phyloP scores from a whole-genome alignment of 139 green algal genomes.

The Monoraphidium neglectum region DNA sequence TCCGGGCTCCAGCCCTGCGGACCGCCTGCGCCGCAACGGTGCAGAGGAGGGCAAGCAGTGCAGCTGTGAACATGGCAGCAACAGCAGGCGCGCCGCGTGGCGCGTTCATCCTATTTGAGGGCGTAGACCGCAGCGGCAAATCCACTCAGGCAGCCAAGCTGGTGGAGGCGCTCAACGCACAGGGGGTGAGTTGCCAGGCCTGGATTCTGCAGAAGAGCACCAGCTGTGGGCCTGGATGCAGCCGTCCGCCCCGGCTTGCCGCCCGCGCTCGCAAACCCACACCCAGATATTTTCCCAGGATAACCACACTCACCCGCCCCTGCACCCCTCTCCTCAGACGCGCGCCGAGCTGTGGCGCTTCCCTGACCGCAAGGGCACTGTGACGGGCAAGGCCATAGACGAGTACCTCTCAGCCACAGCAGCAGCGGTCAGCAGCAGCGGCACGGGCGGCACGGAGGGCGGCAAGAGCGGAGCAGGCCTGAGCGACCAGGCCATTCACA shows the following conservation, averaged over 20 bases:
- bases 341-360: slow-evolving; percentile 86
- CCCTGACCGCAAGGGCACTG: slow-evolving; percentile 82
- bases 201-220: too few species aligned
- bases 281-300: too few species aligned
- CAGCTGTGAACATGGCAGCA: too few species aligned
- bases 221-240: too few species aligned
- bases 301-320: too few species aligned
- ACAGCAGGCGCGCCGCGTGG: slow-evolving; percentile 47
- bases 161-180: slow-evolving; percentile 63
- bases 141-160: slow-evolving; percentile 88
- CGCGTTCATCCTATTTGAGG: slow-evolving; percentile 95
- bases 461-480: slow-evolving; percentile 18
- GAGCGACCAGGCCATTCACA: slow-evolving; percentile 75
- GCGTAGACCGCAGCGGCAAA: slow-evolving; percentile 94
- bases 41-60: too few species aligned
- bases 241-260: too few species aligned
- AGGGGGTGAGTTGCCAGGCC: slow-evolving; percentile 40
- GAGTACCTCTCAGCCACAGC: slow-evolving; percentile 70
- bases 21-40: too few species aligned
- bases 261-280: too few species aligned
- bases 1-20: too few species aligned
- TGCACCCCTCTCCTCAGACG: slow-evolving; percentile 33
- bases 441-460: not conserved
- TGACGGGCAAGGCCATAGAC: slow-evolving; percentile 86
- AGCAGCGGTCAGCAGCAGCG: not conserved